A percentile compares a stretch with the other conserved stretches of the same genome.
phyloP scores from a whole-genome alignment of 169 alveolate genomes.

The Fabrea salina region DNA sequence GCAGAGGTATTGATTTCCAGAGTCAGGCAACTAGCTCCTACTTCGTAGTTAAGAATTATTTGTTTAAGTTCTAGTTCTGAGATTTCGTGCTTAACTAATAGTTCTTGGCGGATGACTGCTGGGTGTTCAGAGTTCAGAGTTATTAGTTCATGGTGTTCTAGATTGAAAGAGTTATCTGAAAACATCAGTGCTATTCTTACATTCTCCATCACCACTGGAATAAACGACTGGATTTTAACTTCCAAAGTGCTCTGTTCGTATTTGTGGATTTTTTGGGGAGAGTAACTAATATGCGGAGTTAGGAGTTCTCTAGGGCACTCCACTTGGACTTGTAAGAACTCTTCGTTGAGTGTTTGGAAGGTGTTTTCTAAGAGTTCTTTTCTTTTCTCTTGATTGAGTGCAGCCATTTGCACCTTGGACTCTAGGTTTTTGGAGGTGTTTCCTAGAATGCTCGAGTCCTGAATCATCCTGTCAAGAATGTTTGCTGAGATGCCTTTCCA shows the following conservation, averaged over 20 bases:
- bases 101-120: neutral
- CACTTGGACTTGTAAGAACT: neutral
- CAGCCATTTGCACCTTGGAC: neutral
- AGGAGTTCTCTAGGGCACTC: neutral
- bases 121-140: neutral
- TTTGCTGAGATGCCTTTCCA: neutral
- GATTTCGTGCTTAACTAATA: neutral
- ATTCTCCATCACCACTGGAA: neutral
- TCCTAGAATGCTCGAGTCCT: neutral
- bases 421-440: neutral
- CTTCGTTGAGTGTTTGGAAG: neutral
- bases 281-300: neutral
- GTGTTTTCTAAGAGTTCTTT: neutral
- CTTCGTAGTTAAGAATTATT: neutral
- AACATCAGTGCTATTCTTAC: neutral
- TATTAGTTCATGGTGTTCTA: neutral
- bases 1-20: neutral
- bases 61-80: neutral
- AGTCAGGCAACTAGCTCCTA: neutral
- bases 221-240: neutral
- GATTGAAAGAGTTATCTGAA: conserved; percentile 19
- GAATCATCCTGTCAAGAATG: neutral
- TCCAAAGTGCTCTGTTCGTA: neutral
- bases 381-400: neutral
- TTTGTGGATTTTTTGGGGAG: neutral